Evolutionary conservation across 1,284 basidiomycete genomes (phyloP), one percentile per base, ranked within the genome.

Genomic region (Bjerkandera adusta): DNA sequence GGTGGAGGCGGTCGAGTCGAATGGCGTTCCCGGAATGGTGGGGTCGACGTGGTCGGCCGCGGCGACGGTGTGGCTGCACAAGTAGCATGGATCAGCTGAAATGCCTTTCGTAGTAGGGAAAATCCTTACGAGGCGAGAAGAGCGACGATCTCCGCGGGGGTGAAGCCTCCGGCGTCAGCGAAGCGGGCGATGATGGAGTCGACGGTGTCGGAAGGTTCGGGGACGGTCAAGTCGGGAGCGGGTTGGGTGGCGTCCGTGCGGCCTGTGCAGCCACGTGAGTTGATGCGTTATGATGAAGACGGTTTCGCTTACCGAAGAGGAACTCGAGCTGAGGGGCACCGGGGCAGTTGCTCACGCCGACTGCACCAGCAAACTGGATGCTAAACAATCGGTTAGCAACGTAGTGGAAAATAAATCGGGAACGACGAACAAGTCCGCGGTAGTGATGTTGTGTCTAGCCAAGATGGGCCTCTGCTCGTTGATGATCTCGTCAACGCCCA

Each of bases 291-390:
- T 26, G 39, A 41, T 27, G 10, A 27, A 27, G 25, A 41, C 30
- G 25, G 30, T 18, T 22, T 27, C 11, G 30, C 30, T 42, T 5
- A 37, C 15, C 8, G 11, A 12, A 4, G 25, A 27, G 36, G 18
- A 37, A 38, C 12, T 20, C 29, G 15, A 24, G 21, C 2, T 16
- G 18, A 25, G 32, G 41, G 29, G 33, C 38, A 37, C 46, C 38
- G 3, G 53, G 46, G 47, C 63, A 65, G 50, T 62, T 63, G n/a
- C 46, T 40, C 10, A 61, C 46, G n/a, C 52, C 54, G 29, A 65
- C 59, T 15, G 61, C 59, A 16, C 50, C 61, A 7, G 62, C 62
- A 38, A 63, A 62, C 52, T 63, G 59, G 38, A 64, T 60, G 30
- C 58, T 58, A 34, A 16, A 36, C 22, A 22, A 7, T 13, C 6